A percentile compares a stretch with the other conserved stretches of the same genome.
These are phyloP conservation scores for Dendrocalamus sinicus DNA, from an alignment of 176 grass and related monocot genomes.

Conservation along the genomic window DNA sequence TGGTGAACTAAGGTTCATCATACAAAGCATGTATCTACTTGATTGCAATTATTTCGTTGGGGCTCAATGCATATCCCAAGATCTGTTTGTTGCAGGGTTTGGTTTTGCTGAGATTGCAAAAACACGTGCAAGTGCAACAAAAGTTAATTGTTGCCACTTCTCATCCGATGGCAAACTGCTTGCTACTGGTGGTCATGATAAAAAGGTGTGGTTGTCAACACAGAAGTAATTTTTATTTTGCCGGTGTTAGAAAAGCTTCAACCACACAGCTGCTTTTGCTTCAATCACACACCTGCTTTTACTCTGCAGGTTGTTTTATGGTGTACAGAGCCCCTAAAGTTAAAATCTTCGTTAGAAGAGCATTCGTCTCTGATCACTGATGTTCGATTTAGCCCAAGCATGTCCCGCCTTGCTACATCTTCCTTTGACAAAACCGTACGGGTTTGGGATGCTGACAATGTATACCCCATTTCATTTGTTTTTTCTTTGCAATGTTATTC, in stretches of 20 bases:
- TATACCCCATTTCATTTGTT: constrained; percentile 50
- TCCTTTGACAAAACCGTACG: constrained; percentile 97
- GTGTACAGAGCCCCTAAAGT: constrained; percentile 75
- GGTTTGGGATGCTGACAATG: constrained; percentile 99
- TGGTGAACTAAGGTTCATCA: neutral
- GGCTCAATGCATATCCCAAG: neutral
- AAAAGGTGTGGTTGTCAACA: constrained; percentile 65
- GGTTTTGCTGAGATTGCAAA: constrained; percentile 77
- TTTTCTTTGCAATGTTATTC: neutral
- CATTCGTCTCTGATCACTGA: constrained; percentile 84
- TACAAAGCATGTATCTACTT: constrained; percentile 15
- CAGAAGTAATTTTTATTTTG: neutral
- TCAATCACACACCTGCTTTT: neutral
- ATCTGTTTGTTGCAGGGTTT: constrained; percentile 61
- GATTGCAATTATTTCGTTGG: neutral
- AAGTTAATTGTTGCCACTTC: constrained; percentile 93
- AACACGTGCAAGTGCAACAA: constrained; percentile 68
- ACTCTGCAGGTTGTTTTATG: constrained; percentile 75
- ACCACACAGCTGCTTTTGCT: neutral
- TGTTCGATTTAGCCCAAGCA: constrained; percentile 97
- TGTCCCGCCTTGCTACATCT: constrained; percentile 90
- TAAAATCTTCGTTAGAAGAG: constrained; percentile 81
- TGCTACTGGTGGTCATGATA: constrained; percentile 98
- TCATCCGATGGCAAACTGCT: constrained; percentile 96
- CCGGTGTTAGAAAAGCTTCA: constrained; percentile 26